A percentile compares a stretch with the other conserved stretches of the same genome.
phyloP scores from a whole-genome alignment of 2,329 filamentous ascomycete species.

The Aspergillus sp. region DNA sequence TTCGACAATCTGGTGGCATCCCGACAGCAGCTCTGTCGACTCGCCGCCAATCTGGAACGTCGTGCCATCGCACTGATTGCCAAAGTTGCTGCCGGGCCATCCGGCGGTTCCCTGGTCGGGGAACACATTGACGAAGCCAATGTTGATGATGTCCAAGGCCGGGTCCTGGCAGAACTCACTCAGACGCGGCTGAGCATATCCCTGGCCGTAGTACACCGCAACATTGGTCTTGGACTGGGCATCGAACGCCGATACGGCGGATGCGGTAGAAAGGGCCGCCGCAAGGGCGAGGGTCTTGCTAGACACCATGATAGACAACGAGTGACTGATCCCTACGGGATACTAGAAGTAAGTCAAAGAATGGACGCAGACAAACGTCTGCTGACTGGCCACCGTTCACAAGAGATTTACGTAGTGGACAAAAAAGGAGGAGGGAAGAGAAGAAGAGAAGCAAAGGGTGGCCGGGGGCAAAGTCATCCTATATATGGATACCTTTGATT shows the following conservation, averaged over 20 bases:
- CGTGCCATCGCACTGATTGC: constrained; percentile 51
- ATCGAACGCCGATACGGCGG: constrained; percentile 41
- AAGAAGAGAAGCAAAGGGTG: constrained; percentile 4
- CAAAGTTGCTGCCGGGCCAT: constrained; percentile 57
- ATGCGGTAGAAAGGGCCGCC: constrained; percentile 32
- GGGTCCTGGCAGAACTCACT: constrained; percentile 52
- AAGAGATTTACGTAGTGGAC: constrained; percentile 12
- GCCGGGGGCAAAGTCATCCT: background rate
- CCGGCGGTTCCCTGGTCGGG: constrained; percentile 46
- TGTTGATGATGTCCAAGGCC: constrained; percentile 55
- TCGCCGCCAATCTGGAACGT: constrained; percentile 39
- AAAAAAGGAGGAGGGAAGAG: constrained; percentile 12
- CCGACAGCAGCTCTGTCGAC: constrained; percentile 41
- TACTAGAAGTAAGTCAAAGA: constrained; percentile 46
- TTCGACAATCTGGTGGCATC: constrained; percentile 45
- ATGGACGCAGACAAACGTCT: constrained; percentile 55
- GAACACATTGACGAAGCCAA: constrained; percentile 57
- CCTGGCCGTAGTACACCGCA: constrained; percentile 58
- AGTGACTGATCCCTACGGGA: constrained; percentile 19
- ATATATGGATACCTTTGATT: too few species aligned
- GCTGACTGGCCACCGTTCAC: constrained; percentile 10
- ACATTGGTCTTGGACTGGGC: constrained; percentile 47
- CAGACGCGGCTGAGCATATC: constrained; percentile 48
- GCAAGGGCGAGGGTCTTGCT: constrained; percentile 33
- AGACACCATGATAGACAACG: constrained; percentile 36